These are phyloP conservation scores for Calonectria pseudoturangicola DNA, from an alignment of 2,329 filamentous ascomycete genomes.

Conservation along the genomic window DNA sequence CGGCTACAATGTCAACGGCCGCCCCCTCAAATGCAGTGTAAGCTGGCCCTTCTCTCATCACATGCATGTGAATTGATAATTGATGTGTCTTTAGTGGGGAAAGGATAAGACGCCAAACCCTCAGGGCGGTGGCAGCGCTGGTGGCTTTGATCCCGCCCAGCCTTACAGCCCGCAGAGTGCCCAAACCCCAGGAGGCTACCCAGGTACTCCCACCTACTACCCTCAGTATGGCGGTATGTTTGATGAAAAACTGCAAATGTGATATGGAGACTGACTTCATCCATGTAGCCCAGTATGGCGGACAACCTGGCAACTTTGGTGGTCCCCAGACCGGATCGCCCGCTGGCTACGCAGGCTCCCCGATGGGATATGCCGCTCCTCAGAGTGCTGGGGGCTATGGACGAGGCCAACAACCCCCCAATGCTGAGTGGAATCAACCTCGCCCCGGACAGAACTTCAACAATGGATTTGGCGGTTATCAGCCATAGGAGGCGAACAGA, in stretches of 20 bases:
- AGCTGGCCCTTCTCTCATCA: constrained; percentile 64
- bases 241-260: constrained; percentile 38
- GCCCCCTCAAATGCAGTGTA: constrained; percentile 98
- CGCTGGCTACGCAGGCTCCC: constrained; percentile 78
- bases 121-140: constrained; percentile 68
- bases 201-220: constrained; percentile 90
- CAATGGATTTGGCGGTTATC: constrained; percentile 79
- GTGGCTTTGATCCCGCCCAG: constrained; percentile 84
- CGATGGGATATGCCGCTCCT: constrained; percentile 82
- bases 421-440: constrained; percentile 73
- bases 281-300: constrained; percentile 72
- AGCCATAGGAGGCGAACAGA: constrained; percentile 67
- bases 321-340: constrained; percentile 77
- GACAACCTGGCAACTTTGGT: constrained; percentile 81
- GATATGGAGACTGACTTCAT: constrained; percentile 53
- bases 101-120: constrained; percentile 95
- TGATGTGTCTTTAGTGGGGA: constrained; percentile 83
- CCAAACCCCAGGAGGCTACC: constrained; percentile 81
- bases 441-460: constrained; percentile 73
- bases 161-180: constrained; percentile 83
- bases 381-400: constrained; percentile 90
- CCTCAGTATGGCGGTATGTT: constrained; percentile 91
- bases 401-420: constrained; percentile 79
- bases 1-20: constrained; percentile 97
- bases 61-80: constrained; percentile 36